Evolutionary conservation across 768 basidiomycete species (phyloP).

Genomic region (Russula ochroleuca): DNA sequence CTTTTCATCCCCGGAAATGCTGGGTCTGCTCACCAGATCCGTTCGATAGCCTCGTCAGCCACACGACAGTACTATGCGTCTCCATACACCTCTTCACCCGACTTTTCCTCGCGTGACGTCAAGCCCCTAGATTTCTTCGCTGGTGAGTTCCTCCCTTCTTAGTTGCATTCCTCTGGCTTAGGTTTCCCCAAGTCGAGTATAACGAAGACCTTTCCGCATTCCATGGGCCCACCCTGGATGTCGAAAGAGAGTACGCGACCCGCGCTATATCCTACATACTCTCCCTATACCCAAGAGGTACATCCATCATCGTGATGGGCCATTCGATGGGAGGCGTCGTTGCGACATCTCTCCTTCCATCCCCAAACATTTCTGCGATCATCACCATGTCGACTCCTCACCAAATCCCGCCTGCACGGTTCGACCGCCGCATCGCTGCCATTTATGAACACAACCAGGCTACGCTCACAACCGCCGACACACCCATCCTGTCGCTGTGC

Average conservation of each 20-base stretch:
- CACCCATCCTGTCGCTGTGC: conserved; percentile 77
- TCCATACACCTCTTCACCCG: conserved; percentile 51
- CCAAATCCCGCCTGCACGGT: conserved; percentile 78
- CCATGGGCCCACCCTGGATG: conserved; percentile 81
- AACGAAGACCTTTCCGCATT: conserved; percentile 97
- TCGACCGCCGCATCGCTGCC: conserved; percentile 74
- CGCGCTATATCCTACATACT: conserved; percentile 74
- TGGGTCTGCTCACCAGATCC: conserved; percentile 88
- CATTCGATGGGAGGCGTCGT: conserved; percentile 99
- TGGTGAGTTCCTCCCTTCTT: conserved; percentile 43
- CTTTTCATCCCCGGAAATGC: conserved; percentile 98
- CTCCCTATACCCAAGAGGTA: conserved; percentile 61
- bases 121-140: conserved; percentile 82
- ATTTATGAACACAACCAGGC: conserved; percentile 54
- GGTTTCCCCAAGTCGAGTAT: conserved; percentile 68
- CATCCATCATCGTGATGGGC: conserved; percentile 72
- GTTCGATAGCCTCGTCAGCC: conserved; percentile 92
- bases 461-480: conserved; percentile 43
- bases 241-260: conserved; percentile 72
- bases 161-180: neutral
- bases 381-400: conserved; percentile 98
- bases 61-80: conserved; percentile 70
- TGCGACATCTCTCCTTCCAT: conserved; percentile 72
- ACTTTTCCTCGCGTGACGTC: conserved; percentile 45
- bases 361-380: conserved; percentile 62